phyloP scores from a whole-genome alignment of 2,329 filamentous ascomycete genomes.

The Fusarium austroafricanum region DNA sequence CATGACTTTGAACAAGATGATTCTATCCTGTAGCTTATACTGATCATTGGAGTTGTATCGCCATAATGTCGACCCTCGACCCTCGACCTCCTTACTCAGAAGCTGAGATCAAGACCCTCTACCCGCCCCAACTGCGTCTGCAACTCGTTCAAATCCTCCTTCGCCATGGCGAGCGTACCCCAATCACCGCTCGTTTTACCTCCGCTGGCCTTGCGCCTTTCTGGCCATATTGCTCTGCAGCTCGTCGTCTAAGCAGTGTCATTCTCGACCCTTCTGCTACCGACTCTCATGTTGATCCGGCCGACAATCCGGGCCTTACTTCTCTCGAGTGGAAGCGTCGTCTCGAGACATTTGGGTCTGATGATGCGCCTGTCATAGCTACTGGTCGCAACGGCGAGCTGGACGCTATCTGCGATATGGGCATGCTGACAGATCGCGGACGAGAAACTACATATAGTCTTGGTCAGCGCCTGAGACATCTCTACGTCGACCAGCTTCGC shows the following conservation, averaged over 20 bases:
- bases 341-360: slow-evolving; percentile 82
- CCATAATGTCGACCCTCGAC: slow-evolving; percentile 79
- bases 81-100: slow-evolving; percentile 81
- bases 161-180: slow-evolving; percentile 84
- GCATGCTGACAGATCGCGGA: slow-evolving; percentile 81
- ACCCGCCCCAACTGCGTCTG: slow-evolving; percentile 82
- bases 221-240: slow-evolving; percentile 93
- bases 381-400: slow-evolving; percentile 74
- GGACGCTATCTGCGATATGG: slow-evolving; percentile 84
- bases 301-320: slow-evolving; percentile 51
- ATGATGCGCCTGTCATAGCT: slow-evolving; percentile 77
- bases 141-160: slow-evolving; percentile 90
- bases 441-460: slow-evolving; percentile 77
- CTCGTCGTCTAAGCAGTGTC: slow-evolving; percentile 72
- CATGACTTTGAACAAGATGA: slow-evolving; percentile 14
- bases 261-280: slow-evolving; percentile 58
- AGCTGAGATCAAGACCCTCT: slow-evolving; percentile 83
- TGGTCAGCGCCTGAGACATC: slow-evolving; percentile 73
- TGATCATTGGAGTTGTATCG: neutral
- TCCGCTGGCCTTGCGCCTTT: slow-evolving; percentile 75
- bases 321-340: slow-evolving; percentile 73
- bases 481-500: slow-evolving; percentile 79
- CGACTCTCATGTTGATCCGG: slow-evolving; percentile 46
- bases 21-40: neutral
- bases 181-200: slow-evolving; percentile 87